phyloP scores from a whole-genome alignment of 2,329 filamentous ascomycete species.

The Sclerotinia minor region DNA sequence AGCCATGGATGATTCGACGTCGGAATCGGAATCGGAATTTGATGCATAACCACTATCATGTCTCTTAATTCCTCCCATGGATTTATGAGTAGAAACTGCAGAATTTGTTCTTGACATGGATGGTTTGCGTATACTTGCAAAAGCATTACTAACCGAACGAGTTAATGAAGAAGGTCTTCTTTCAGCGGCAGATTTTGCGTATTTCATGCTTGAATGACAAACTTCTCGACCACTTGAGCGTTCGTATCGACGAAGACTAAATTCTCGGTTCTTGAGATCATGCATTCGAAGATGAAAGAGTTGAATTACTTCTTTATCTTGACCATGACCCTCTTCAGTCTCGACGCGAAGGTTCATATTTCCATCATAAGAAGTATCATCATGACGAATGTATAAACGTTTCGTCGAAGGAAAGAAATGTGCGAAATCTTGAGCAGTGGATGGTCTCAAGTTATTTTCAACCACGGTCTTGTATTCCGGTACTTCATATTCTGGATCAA shows the following conservation, averaged over 20 bases:
- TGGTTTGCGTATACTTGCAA: constrained; percentile 47
- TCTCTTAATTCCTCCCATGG: constrained; percentile 28
- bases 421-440: constrained; percentile 79
- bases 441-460: constrained; percentile 67
- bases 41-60: constrained; percentile 60
- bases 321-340: constrained; percentile 60
- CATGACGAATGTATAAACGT: constrained; percentile 80
- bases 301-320: constrained; percentile 63
- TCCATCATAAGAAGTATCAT: constrained; percentile 85
- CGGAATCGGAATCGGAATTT: constrained; percentile 43
- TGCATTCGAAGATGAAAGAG: constrained; percentile 96
- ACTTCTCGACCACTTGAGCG: constrained; percentile 91
- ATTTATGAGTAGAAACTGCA: constrained; percentile 26
- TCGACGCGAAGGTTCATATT: constrained; percentile 97
- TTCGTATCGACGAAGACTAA: constrained; percentile 88
- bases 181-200: constrained; percentile 54
- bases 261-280: constrained; percentile 80
- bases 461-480: constrained; percentile 56
- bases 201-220: constrained; percentile 77
- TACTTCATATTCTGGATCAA: constrained; percentile 41
- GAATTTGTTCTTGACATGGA: constrained; percentile 47
- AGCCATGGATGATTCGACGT: constrained; percentile 37
- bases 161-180: constrained; percentile 43
- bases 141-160: constrained; percentile 59
- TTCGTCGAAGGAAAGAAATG: constrained; percentile 83